A percentile compares a stretch with the other conserved stretches of the same genome.
Evolutionary conservation across 352 stramenopile genomes (phyloP).

Genomic region (Pythium apleroticum): DNA sequence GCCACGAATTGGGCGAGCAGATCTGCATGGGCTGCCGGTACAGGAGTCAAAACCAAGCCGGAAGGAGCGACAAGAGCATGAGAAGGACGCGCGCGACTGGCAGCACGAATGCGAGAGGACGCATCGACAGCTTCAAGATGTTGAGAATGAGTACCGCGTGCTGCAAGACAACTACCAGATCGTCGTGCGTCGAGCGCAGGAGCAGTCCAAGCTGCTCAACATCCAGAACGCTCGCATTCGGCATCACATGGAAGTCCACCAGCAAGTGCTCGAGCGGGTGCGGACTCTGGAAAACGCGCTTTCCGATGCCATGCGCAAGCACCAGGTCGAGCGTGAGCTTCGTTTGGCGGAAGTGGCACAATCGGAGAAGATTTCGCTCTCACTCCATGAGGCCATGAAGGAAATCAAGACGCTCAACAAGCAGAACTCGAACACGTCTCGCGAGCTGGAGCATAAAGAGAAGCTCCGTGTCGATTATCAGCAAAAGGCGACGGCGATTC

Average conservation of each 20-base stretch:
- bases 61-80: neutral
- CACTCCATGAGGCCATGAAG: slow-evolving; percentile 46
- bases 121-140: slow-evolving; percentile 26
- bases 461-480: slow-evolving; percentile 58
- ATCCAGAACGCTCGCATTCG: slow-evolving; percentile 56
- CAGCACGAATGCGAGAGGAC: slow-evolving; percentile 30
- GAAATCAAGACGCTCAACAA: slow-evolving; percentile 49
- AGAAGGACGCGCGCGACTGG: slow-evolving; percentile 1
- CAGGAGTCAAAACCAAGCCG: neutral
- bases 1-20: neutral
- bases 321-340: slow-evolving; percentile 52
- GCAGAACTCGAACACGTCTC: slow-evolving; percentile 46
- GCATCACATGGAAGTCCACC: slow-evolving; percentile 53
- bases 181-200: slow-evolving; percentile 49
- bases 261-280: slow-evolving; percentile 57
- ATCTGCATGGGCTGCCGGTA: neutral
- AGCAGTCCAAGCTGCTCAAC: slow-evolving; percentile 67
- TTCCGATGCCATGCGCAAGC: slow-evolving; percentile 36
- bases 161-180: slow-evolving; percentile 60
- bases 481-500: slow-evolving; percentile 45
- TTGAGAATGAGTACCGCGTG: slow-evolving; percentile 32
- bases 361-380: slow-evolving; percentile 50
- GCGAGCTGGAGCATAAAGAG: slow-evolving; percentile 56
- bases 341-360: slow-evolving; percentile 53
- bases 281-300: slow-evolving; percentile 45